Evolutionary conservation across 805 yeast genomes (phyloP).

Genomic region (Blastobotrys chiropterorum): DNA sequence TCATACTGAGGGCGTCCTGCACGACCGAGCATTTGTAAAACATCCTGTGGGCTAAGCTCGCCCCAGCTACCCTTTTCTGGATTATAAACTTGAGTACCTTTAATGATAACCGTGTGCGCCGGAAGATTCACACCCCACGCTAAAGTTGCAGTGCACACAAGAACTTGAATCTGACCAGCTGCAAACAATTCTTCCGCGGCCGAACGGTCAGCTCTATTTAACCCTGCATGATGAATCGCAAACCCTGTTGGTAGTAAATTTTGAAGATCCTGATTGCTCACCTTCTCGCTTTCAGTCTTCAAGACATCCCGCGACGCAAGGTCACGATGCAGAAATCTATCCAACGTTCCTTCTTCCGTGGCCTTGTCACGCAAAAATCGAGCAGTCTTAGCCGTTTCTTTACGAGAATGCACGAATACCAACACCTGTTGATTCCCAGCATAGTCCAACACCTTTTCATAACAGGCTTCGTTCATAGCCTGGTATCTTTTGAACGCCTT

Average conservation of each 20-base stretch:
- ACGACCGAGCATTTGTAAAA: conserved; percentile 94
- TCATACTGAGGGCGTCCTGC: conserved; percentile 97
- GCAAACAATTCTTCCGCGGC: conserved; percentile 82
- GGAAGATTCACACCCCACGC: conserved; percentile 98
- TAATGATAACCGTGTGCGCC: conserved; percentile 88
- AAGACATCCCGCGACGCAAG: conserved; percentile 60
- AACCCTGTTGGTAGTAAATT: conserved; percentile 64
- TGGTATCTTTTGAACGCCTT: conserved; percentile 67
- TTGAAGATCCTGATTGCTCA: conserved; percentile 48
- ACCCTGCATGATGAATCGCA: conserved; percentile 91
- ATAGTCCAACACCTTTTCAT: conserved; percentile 64
- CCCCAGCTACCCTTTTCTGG: conserved; percentile 89
- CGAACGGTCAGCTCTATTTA: conserved; percentile 63
- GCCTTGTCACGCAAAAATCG: conserved; percentile 60
- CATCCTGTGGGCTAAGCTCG: conserved; percentile 90
- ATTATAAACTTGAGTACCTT: conserved; percentile 89
- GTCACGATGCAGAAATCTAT: conserved; percentile 41
- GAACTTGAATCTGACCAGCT: conserved; percentile 74
- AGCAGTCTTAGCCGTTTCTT: conserved; percentile 84
- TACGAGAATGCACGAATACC: conserved; percentile 88
- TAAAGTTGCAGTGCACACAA: conserved; percentile 86
- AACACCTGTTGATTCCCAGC: conserved; percentile 71
- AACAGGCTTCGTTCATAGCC: conserved; percentile 89
- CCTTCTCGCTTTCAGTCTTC: conserved; percentile 52
- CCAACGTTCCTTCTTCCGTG: conserved; percentile 46